Conservation (phyloP, 2,329 filamentous ascomycete species). For the Fusarium sp. region DNA sequence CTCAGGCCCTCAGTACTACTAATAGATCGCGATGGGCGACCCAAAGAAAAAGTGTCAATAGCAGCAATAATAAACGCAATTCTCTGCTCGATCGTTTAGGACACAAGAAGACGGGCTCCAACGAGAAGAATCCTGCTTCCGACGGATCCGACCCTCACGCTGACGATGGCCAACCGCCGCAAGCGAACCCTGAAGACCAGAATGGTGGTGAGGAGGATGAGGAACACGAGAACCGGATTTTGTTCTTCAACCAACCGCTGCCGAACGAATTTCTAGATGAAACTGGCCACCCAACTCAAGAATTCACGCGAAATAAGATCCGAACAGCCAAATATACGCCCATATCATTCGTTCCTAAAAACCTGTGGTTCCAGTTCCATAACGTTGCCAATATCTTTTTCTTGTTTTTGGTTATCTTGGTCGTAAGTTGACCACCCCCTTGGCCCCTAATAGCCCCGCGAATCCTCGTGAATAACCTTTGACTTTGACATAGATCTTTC, state of each 20-base stretch:
- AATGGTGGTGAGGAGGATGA: conserved; percentile 54
- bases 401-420: conserved; percentile 92
- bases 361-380: conserved; percentile 97
- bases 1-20: conserved; percentile 53
- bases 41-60: conserved; percentile 82
- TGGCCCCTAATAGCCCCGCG: too few relatives aligned
- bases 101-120: conserved; percentile 68
- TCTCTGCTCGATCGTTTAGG: conserved; percentile 84
- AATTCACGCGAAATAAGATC: conserved; percentile 93
- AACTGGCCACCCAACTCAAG: conserved; percentile 76
- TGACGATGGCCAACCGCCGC: conserved; percentile 41
- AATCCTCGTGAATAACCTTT: conserved; percentile 22
- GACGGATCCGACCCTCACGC: conserved; percentile 44
- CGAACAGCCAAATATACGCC: conserved; percentile 97
- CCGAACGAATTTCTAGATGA: conserved; percentile 81
- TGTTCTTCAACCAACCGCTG: conserved; percentile 90
- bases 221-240: conserved; percentile 61
- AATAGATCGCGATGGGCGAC: conserved; percentile 96
- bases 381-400: conserved; percentile 99
- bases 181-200: conserved; percentile 48
- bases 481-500: conserved; percentile 77
- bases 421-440: conserved; percentile 69
- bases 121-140: conserved; percentile 74
- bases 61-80: conserved; percentile 80
- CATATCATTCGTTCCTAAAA: conserved; percentile 94